phyloP scores from a whole-genome alignment of 192 early-diverging fungal genomes.

The Rhizophagus clarus region DNA sequence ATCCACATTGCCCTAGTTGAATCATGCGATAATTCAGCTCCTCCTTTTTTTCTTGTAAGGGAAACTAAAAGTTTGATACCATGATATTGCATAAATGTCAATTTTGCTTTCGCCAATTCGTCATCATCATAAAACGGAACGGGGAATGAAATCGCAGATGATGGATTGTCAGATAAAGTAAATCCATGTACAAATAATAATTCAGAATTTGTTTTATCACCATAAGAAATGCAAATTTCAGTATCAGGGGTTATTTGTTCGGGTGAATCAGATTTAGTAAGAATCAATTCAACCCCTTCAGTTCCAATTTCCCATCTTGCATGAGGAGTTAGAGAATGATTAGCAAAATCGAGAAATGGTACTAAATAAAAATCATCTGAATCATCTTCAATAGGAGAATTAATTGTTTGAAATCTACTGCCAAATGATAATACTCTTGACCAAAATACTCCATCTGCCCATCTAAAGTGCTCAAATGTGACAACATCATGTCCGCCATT shows the following conservation, averaged over 20 bases:
- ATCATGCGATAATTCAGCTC: conserved; percentile 11
- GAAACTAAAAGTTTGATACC: conserved; percentile 29
- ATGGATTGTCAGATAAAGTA: conserved; percentile 53
- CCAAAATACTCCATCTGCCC: conserved; percentile 76
- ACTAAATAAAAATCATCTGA: conserved; percentile 58
- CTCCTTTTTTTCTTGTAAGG: conserved; percentile 18
- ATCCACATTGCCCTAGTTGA: conserved; percentile 26
- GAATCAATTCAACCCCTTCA: conserved; percentile 40
- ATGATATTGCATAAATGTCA: conserved; percentile 25
- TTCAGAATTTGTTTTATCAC: conserved; percentile 70
- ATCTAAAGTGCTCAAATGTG: conserved; percentile 51
- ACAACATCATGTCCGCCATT: conserved; percentile 18
- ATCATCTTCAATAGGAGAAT: neutral
- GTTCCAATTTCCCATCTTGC: conserved; percentile 58
- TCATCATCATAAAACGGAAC: conserved; percentile 27
- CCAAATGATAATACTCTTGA: conserved; percentile 62
- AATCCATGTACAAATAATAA: conserved; percentile 75
- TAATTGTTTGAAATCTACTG: conserved; percentile 36
- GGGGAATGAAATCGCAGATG: conserved; percentile 16
- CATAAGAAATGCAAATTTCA: conserved; percentile 69
- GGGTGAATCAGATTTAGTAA: conserved; percentile 23
- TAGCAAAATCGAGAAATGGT: conserved; percentile 74
- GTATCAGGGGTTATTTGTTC: conserved; percentile 23
- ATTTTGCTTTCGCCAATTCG: conserved; percentile 14
- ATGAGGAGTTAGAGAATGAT: conserved; percentile 57